Evolutionary conservation across 2,329 filamentous ascomycete species (phyloP).

Genomic region (Pseudogymnoascus sp.): DNA sequence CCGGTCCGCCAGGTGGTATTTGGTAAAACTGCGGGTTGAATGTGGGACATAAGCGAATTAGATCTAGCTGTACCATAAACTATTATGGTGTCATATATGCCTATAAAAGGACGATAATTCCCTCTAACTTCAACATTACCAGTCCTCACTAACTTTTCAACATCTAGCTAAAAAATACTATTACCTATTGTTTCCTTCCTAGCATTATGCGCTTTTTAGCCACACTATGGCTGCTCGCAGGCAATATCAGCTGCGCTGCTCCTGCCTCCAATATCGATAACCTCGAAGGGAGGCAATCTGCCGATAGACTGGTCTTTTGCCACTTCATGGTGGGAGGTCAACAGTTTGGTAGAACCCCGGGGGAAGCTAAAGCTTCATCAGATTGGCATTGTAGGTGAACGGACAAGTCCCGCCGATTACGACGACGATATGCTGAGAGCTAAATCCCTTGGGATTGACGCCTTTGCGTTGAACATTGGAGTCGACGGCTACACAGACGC

Average conservation of each 20-base stretch:
- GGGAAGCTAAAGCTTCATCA: constrained; percentile 5
- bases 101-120: too few species aligned
- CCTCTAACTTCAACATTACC: too few species aligned
- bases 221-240: neutral
- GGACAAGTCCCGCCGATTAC: constrained; percentile 16
- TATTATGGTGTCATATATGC: too few species aligned
- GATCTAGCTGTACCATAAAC: too few species aligned
- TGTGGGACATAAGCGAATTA: too few species aligned
- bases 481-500: constrained; percentile 24
- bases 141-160: too few species aligned
- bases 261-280: neutral
- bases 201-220: neutral
- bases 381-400: constrained; percentile 20
- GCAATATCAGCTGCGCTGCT: neutral
- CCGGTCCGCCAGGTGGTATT: too few species aligned
- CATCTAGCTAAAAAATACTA: too few species aligned
- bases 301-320: constrained; percentile 15
- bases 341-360: neutral
- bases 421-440: constrained; percentile 20
- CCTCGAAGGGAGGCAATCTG: constrained; percentile 7
- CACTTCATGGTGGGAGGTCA: constrained; percentile 17
- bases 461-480: constrained; percentile 30
- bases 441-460: constrained; percentile 29
- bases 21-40: too few species aligned
- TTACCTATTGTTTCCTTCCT: too few species aligned